Conservation (phyloP, 768 basidiomycete species). For the Goffeauzyma gilvescens region DNA sequence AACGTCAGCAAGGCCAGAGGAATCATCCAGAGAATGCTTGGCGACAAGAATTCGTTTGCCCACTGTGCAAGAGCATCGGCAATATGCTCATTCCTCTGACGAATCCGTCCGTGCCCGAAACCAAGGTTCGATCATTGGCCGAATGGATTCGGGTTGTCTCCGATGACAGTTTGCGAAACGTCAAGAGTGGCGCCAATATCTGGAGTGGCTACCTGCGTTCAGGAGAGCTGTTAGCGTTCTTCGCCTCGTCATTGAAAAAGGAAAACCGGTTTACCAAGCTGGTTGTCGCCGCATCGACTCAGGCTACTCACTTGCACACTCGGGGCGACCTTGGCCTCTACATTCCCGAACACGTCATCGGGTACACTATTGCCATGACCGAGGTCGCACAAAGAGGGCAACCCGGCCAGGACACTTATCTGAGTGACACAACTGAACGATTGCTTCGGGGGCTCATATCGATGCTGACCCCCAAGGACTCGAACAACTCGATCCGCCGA, state of each 20-base stretch:
- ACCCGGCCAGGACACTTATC: conserved; percentile 39
- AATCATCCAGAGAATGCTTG: conserved; percentile 91
- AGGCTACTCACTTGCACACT: conserved; percentile 54
- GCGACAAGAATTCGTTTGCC: conserved; percentile 86
- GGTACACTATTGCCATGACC: conserved; percentile 64
- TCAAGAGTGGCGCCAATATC: conserved; percentile 26
- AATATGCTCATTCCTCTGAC: conserved; percentile 79
- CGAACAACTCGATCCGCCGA: conserved; percentile 14
- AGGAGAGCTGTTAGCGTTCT: conserved; percentile 29
- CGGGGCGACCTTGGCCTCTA: conserved; percentile 68
- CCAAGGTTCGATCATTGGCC: conserved; percentile 42
- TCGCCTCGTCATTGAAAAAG: conserved; percentile 38
- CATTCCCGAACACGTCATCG: conserved; percentile 73
- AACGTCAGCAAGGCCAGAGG: conserved; percentile 67
- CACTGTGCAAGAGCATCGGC: conserved; percentile 86
- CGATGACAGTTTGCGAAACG: conserved; percentile 62
- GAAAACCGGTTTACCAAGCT: conserved; percentile 67
- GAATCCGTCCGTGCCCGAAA: conserved; percentile 17
- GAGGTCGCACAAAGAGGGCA: conserved; percentile 66
- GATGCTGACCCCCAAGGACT: conserved; percentile 37
- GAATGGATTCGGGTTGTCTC: conserved; percentile 82
- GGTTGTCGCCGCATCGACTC: conserved; percentile 59
- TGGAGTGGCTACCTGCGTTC: conserved; percentile 31
- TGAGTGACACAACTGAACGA: conserved; percentile 57
- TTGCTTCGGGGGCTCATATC: conserved; percentile 60